phyloP scores from a whole-genome alignment of 139 green algal genomes.

The Pleodorina starrii region DNA sequence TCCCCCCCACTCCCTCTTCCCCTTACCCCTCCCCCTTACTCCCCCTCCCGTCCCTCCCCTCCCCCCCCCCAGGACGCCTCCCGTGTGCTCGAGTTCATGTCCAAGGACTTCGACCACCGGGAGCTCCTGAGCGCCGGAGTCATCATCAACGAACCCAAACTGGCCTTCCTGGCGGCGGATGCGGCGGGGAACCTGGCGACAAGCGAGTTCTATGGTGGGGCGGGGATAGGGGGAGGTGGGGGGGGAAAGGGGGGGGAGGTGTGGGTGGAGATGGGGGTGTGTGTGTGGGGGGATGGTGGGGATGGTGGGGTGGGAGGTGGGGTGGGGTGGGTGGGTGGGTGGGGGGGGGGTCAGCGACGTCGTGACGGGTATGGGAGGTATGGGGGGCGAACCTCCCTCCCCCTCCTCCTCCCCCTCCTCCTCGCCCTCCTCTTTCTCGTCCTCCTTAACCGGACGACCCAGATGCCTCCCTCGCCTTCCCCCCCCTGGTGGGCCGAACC shows the following conservation, averaged over 20 bases:
- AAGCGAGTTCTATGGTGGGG: constrained; percentile 50
- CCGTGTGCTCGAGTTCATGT: constrained; percentile 44
- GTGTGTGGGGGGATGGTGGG: not conserved
- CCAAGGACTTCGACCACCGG: constrained; percentile 79
- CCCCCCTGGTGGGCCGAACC: too few relatives aligned
- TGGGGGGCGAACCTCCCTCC: too few relatives aligned
- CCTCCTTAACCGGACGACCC: too few relatives aligned
- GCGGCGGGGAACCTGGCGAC: constrained; percentile 47
- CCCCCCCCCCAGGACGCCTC: not conserved
- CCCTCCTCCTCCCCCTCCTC: too few relatives aligned
- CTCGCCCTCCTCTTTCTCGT: too few relatives aligned
- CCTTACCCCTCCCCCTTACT: not conserved
- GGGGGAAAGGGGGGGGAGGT: not conserved
- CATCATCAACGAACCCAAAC: constrained; percentile 79
- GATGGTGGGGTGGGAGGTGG: too few relatives aligned
- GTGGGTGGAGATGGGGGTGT: not conserved
- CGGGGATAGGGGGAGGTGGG: not conserved
- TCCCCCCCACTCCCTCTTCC: not conserved
- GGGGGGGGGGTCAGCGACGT: too few relatives aligned
- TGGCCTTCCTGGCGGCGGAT: constrained; percentile 58
- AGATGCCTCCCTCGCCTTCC: too few relatives aligned
- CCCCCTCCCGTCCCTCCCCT: not conserved
- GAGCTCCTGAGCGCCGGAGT: constrained; percentile 76
- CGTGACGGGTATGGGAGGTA: too few relatives aligned
- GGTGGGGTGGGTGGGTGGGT: too few relatives aligned